Conservation (phyloP, 345 rosid species). For the Dimocarpus longan region DNA sequence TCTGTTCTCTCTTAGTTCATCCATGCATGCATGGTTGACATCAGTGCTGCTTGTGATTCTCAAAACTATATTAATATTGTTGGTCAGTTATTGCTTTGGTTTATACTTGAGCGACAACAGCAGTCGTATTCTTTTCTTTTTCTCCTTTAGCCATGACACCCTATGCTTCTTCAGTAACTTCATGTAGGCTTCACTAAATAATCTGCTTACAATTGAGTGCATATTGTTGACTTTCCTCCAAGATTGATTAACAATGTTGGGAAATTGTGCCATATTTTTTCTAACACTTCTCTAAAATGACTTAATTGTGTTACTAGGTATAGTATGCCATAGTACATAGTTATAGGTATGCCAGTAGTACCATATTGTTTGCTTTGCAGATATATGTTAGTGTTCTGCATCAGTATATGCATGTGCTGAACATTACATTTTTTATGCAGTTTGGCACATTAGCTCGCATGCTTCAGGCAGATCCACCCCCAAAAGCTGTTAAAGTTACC, state of each 20-base stretch:
- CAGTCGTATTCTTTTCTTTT: not conserved
- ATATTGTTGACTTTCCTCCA: not conserved
- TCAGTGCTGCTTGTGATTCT: not conserved
- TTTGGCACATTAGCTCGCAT: slow-evolving; percentile 93
- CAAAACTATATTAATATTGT: not conserved
- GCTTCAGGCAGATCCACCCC: slow-evolving; percentile 99
- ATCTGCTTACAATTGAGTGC: not conserved
- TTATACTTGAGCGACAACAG: not conserved
- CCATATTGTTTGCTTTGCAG: not conserved
- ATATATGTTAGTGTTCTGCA: slow-evolving; percentile 1
- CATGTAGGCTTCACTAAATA: not conserved
- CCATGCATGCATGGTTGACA: not conserved
- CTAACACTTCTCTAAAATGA: slow-evolving; percentile 1
- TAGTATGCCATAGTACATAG: not conserved
- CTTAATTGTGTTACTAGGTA: not conserved
- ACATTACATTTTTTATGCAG: slow-evolving; percentile 45
- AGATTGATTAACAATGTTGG: not conserved
- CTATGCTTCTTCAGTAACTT: not conserved
- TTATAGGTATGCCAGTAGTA: not conserved
- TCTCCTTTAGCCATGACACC: not conserved
- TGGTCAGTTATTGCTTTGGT: not conserved
- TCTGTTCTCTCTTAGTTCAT: not conserved
- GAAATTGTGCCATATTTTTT: not conserved
- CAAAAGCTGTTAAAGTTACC: slow-evolving; percentile 92
- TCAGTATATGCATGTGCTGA: slow-evolving; percentile 8